Evolutionary conservation across 176 grass and related monocot genomes (phyloP).

Genomic region (Carex myosuroides): DNA sequence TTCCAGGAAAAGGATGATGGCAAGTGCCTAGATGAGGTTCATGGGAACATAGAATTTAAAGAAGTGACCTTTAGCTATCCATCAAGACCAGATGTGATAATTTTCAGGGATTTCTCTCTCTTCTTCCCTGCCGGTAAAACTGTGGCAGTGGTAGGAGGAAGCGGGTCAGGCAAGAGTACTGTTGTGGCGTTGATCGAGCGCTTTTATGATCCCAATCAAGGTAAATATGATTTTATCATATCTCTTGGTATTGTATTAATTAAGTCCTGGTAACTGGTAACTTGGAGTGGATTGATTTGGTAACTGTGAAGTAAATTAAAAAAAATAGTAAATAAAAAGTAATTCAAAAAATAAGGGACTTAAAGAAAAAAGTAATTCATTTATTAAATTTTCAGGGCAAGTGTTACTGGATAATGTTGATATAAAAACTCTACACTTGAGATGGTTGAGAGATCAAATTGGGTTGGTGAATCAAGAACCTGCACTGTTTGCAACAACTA

Average conservation of each 20-base stretch:
- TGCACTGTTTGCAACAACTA: constrained; percentile 42
- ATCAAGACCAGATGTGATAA: constrained; percentile 36
- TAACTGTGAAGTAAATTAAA: too few species aligned
- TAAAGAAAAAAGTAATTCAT: not conserved
- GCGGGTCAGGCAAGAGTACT: constrained; percentile 31
- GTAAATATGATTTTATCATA: not conserved
- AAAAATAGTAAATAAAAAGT: too few species aligned
- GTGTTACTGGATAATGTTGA: constrained; percentile 30
- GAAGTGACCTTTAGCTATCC: constrained; percentile 54
- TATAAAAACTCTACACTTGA: constrained; percentile 27
- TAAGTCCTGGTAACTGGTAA: too few species aligned
- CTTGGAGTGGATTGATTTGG: too few species aligned
- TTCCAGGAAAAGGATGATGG: constrained; percentile 23
- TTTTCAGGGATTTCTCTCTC: constrained; percentile 35
- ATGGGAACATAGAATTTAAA: constrained; percentile 42
- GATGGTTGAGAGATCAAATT: constrained; percentile 37
- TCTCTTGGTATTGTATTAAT: too few species aligned
- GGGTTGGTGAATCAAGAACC: constrained; percentile 57
- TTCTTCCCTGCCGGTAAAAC: constrained; percentile 23
- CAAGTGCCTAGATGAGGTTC: constrained; percentile 30
- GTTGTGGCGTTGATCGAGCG: constrained; percentile 34
- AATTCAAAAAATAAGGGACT: too few species aligned
- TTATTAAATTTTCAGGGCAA: constrained; percentile 13
- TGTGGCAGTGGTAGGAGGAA: constrained; percentile 32
- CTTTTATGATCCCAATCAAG: constrained; percentile 32